Evolutionary conservation across 257 asterid species (phyloP).

Genomic region (Rubia yunnanensis): DNA sequence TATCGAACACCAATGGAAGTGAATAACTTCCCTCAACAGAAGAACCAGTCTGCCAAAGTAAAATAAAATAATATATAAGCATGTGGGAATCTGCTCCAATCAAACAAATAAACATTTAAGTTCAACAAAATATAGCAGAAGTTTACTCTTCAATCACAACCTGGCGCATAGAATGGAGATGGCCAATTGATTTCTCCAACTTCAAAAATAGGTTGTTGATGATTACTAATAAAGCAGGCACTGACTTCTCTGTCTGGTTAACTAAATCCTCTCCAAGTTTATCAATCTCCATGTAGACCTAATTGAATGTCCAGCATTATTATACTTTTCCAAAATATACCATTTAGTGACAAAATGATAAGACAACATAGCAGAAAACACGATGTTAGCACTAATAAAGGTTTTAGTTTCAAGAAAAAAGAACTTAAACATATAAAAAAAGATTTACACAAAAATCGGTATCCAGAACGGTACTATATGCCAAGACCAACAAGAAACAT

Average conservation of each 20-base stretch:
- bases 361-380: not conserved
- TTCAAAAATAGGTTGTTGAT: slow-evolving; percentile 60
- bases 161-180: slow-evolving; percentile 76
- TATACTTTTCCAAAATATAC: not conserved
- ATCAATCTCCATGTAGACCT: slow-evolving; percentile 87
- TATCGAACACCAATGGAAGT: slow-evolving; percentile 62
- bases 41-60: slow-evolving; percentile 61
- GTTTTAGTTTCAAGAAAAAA: not conserved
- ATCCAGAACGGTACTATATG: not conserved
- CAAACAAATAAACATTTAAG: not conserved
- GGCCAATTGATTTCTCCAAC: slow-evolving; percentile 88
- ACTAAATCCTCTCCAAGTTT: slow-evolving; percentile 65
- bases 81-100: slow-evolving; percentile 5
- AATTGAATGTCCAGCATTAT: slow-evolving; percentile 13
- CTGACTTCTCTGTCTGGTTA: slow-evolving; percentile 55
- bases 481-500: not conserved
- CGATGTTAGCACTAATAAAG: not conserved
- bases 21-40: slow-evolving; percentile 90
- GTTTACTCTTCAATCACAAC: slow-evolving; percentile 23
- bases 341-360: not conserved
- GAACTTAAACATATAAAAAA: not conserved
- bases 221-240: slow-evolving; percentile 58
- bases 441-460: not conserved
- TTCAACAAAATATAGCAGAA: not conserved
- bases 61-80: slow-evolving; percentile 11